Percentiles rank a stretch among this genome's conserved stretches.
phyloP scores from a whole-genome alignment of 148 eudicot genomes.

The Agrostemma githago region DNA sequence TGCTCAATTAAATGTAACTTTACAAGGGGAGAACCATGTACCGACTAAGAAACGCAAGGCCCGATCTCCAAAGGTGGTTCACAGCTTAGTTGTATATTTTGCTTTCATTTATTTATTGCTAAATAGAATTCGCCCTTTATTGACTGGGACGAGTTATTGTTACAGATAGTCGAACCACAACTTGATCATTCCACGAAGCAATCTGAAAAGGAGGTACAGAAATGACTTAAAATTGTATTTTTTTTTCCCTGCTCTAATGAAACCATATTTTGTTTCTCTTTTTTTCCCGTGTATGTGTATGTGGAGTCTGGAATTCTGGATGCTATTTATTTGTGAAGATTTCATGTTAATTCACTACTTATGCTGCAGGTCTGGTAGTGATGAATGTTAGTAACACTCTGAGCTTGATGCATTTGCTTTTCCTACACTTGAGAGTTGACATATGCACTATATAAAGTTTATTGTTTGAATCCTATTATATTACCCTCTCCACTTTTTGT shows the following conservation, averaged over 20 bases:
- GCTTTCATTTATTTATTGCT: background rate
- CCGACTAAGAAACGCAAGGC: conserved; percentile 29
- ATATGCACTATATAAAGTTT: background rate
- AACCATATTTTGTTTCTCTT: background rate
- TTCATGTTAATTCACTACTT: background rate
- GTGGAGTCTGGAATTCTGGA: background rate
- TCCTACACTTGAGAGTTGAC: background rate
- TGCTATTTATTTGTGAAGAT: background rate
- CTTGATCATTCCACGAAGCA: conserved; percentile 13
- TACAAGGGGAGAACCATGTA: conserved; percentile 17
- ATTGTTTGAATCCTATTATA: background rate
- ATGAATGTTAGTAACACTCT: background rate
- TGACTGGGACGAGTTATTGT: conserved; percentile 13
- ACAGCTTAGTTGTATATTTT: background rate
- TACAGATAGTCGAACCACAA: conserved; percentile 21
- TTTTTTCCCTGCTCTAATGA: background rate
- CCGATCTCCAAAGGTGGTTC: conserved; percentile 22
- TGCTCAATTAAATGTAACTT: conserved; percentile 13
- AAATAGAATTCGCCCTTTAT: background rate
- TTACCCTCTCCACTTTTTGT: conserved; percentile 5
- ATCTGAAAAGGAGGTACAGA: conserved; percentile 27
- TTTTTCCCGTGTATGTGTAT: too few species aligned
- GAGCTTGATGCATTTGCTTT: background rate
- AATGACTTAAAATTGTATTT: background rate
- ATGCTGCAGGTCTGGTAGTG: background rate